A percentile compares a stretch with the other conserved stretches of the same genome.
phyloP scores from a whole-genome alignment of 129 eudicot genomes.

The Erigeron canadensis region DNA sequence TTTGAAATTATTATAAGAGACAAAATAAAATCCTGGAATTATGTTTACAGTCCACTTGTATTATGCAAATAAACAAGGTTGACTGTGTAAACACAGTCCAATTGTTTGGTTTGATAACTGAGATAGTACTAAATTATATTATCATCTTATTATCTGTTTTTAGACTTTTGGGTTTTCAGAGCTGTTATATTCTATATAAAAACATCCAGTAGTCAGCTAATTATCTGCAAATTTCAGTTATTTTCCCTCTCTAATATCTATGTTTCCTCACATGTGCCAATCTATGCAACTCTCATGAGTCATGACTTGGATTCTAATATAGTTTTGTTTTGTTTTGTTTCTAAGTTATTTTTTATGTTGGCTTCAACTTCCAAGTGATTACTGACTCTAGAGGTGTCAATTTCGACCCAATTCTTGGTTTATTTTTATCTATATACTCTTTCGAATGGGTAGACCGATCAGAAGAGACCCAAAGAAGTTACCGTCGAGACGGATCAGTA shows the following conservation, averaged over 20 bases:
- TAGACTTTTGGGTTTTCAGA: constrained; percentile 20
- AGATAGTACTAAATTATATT: constrained; percentile 32
- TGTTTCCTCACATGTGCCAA: background rate
- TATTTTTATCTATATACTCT: no score
- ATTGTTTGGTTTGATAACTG: constrained; percentile 28
- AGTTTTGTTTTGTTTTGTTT: no score
- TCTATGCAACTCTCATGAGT: constrained; percentile 4
- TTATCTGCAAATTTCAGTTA: no score
- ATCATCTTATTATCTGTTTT: constrained; percentile 23
- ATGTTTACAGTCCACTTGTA: background rate
- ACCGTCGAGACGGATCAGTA: no score
- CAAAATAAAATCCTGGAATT: constrained; percentile 18
- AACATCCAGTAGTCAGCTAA: background rate
- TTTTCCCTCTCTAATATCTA: background rate
- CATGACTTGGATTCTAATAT: background rate
- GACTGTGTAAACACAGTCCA: background rate
- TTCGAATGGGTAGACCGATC: background rate
- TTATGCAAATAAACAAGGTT: background rate
- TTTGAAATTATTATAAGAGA: background rate
- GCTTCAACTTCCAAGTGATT: background rate
- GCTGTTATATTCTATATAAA: background rate
- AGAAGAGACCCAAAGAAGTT: no score
- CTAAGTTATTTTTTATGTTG: background rate
- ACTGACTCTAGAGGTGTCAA: background rate
- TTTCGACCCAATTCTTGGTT: background rate